Base-by-base conservation (phyloP, 768 basidiomycete species). In the Pulveroboletus frians region DNA sequence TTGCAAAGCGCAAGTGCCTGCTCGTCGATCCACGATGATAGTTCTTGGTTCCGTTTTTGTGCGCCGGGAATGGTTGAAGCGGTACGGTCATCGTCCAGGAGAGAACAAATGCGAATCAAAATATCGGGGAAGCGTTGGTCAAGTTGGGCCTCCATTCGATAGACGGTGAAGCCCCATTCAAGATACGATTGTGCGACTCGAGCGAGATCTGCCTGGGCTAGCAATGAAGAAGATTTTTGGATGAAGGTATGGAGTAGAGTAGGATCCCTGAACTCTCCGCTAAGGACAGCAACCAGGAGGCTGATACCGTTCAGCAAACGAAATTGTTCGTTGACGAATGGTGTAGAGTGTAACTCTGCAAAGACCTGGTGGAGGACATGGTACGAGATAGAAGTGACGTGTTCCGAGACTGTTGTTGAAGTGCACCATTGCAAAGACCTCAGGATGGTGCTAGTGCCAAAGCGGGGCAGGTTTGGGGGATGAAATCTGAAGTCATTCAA, bases 271-370 rank as follows among this genome's bases (percentile, higher is more conserved):
- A 90, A 83, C 39, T 78, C 74, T 23, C 73, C 62, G 39, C 72
- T 65, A 49, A 80, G 77, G 35, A 78, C 74, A 4, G 92, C 75
- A 39, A 92, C 74, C 76, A 89, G 84, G 26, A 97, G 67, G 23
- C 80, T 80, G 39, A 95, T 69, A 2, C 81, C 78, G 47, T 90
- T 84, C 35, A 93, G 61, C 26, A 84, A 69, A 11, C 94, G 81
- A 35, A 82, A 66, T 61, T 94, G 89, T 62, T 95, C 91, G 63
- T 90, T 88, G 52, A 95, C 77, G 34, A 96, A 74, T 17, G 84
- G 84, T 0, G 81, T 80, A 9, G 69, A 64, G 50, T 88, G 78
- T 9, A 92, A 69, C 35, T 76, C 74, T 5, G 82, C 75, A 53
- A 94, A 81, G 13, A 95, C 73, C 43, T 80, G 77, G 50, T 86